Evolutionary conservation across 116 monocot genomes (phyloP).

Genomic region (Iris pallida): DNA sequence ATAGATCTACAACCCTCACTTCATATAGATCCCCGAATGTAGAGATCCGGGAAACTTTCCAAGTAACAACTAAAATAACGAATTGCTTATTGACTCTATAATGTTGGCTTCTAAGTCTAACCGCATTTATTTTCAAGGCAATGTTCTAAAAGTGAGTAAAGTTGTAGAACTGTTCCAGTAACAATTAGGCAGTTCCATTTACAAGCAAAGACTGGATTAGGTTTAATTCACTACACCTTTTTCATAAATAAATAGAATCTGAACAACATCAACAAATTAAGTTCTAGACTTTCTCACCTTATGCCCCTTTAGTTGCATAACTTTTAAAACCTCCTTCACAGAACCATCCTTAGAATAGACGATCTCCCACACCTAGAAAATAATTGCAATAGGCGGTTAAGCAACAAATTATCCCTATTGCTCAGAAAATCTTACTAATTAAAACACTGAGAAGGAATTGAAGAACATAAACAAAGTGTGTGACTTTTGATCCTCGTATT

Average conservation of each 20-base stretch:
- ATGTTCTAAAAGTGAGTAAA: too few species aligned
- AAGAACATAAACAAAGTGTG: not conserved
- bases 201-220: not conserved
- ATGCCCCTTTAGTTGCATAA: constrained; percentile 95
- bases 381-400: not conserved
- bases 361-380: constrained; percentile 86
- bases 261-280: not conserved
- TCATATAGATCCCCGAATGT: too few species aligned
- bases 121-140: too few species aligned
- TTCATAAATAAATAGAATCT: not conserved
- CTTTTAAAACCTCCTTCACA: constrained; percentile 89
- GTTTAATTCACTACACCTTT: not conserved
- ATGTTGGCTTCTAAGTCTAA: too few species aligned
- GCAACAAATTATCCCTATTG: not conserved
- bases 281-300: constrained; percentile 42
- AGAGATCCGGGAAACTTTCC: too few species aligned
- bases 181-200: too few species aligned
- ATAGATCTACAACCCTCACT: too few species aligned
- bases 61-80: too few species aligned
- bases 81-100: too few species aligned
- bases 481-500: too few species aligned
- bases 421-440: not conserved
- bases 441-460: not conserved
- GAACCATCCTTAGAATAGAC: constrained; percentile 90
- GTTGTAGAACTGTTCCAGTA: too few species aligned